phyloP scores from a whole-genome alignment of 805 yeast genomes.

The Sporopachydermia quercuum region DNA sequence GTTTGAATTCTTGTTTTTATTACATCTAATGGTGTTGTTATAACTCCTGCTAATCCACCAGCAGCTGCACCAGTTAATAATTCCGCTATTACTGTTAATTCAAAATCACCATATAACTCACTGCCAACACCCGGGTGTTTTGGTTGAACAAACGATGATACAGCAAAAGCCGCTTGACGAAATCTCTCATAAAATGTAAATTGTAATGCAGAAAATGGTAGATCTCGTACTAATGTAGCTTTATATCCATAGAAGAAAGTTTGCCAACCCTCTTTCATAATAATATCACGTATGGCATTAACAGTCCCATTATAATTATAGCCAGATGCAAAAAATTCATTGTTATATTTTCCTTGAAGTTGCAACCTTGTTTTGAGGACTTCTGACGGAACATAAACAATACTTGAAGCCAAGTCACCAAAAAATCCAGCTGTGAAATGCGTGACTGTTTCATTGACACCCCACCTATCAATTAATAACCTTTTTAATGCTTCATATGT shows the following conservation, averaged over 20 bases:
- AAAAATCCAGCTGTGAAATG: slow-evolving; percentile 77
- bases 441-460: slow-evolving; percentile 62
- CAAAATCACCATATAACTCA: slow-evolving; percentile 15
- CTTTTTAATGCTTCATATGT: slow-evolving; percentile 79
- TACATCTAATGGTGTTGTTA: slow-evolving; percentile 88
- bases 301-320: slow-evolving; percentile 70
- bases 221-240: slow-evolving; percentile 82
- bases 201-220: slow-evolving; percentile 93
- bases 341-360: slow-evolving; percentile 78
- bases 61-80: slow-evolving; percentile 87
- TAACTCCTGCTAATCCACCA: slow-evolving; percentile 79
- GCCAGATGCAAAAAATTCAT: slow-evolving; percentile 64
- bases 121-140: slow-evolving; percentile 12
- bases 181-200: slow-evolving; percentile 89
- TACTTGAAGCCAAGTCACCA: slow-evolving; percentile 85
- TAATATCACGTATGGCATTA: slow-evolving; percentile 56
- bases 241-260: slow-evolving; percentile 84
- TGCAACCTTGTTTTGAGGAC: slow-evolving; percentile 88
- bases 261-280: slow-evolving; percentile 52
- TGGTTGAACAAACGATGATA: slow-evolving; percentile 15
- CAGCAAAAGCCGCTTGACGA: slow-evolving; percentile 40
- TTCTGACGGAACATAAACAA: slow-evolving; percentile 90
- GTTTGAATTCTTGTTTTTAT: slow-evolving; percentile 90
- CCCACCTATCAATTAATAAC: slow-evolving; percentile 42
- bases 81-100: slow-evolving; percentile 44